A percentile compares a stretch with the other conserved stretches of the same genome.
Conservation (phyloP, 352 stramenopile genomes). For the Globisporangium echinulatum region DNA sequence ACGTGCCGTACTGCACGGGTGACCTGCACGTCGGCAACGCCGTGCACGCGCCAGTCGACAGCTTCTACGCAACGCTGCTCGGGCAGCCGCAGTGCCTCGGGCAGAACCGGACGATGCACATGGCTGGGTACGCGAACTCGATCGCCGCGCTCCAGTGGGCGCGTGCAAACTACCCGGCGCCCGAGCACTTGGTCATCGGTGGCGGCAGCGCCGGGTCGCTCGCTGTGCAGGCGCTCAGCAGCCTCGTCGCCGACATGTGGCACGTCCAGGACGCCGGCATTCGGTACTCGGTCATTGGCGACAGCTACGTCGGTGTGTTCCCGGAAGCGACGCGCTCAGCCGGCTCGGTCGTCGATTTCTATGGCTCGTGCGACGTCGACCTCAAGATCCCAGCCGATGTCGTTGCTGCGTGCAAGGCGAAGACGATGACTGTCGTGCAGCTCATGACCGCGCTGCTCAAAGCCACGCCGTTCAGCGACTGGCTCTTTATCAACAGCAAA, state of each 20-base stretch:
- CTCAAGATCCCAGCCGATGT: constrained; percentile 14
- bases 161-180: constrained; percentile 44
- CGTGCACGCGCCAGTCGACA: constrained; percentile 8
- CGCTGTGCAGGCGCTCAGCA: constrained; percentile 35
- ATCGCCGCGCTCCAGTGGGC: constrained; percentile 54
- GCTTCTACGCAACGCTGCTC: constrained; percentile 12
- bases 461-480: constrained; percentile 27
- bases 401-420: constrained; percentile 16
- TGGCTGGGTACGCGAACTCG: constrained; percentile 64
- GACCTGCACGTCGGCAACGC: constrained; percentile 56
- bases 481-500: constrained; percentile 62
- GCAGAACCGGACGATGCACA: constrained; percentile 37
- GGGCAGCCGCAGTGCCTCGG: constrained; percentile 18
- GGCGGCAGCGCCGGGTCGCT: constrained; percentile 50
- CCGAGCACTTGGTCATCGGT: constrained; percentile 39
- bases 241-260: constrained; percentile 43
- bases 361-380: constrained; percentile 23
- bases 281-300: constrained; percentile 28
- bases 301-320: constrained; percentile 42
- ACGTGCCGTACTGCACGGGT: constrained; percentile 67
- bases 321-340: constrained; percentile 18
- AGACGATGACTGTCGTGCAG: constrained; percentile 22
- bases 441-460: constrained; percentile 37
- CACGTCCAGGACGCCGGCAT: constrained; percentile 35
- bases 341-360: constrained; percentile 28